These are phyloP conservation scores for Gamarada debralockiae DNA, from an alignment of 495 filamentous ascomycete genomes.

Conservation along the genomic window DNA sequence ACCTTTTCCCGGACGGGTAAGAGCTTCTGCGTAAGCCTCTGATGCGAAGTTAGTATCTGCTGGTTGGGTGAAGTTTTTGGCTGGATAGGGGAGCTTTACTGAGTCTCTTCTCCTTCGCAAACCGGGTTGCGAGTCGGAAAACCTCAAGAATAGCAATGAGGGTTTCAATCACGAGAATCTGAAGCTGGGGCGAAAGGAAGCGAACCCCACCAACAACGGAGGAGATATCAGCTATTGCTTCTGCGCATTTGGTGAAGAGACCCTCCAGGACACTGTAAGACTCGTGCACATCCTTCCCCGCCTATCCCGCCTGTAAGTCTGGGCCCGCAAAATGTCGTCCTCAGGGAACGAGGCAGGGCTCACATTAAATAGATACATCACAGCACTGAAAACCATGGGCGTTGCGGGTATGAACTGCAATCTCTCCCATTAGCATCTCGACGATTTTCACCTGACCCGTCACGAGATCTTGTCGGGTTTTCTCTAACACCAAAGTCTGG, in stretches of 20 bases:
- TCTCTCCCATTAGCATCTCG: too few species aligned
- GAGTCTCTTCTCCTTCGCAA: background rate
- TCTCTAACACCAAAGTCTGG: too few species aligned
- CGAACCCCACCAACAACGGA: background rate
- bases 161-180: background rate
- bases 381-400: too few species aligned
- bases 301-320: too few species aligned
- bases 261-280: background rate
- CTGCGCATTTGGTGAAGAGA: background rate
- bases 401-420: too few species aligned
- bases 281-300: too few species aligned
- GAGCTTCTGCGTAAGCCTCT: background rate
- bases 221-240: constrained; percentile 1
- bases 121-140: background rate
- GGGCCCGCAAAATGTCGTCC: too few species aligned
- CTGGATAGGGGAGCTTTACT: background rate
- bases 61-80: too few species aligned
- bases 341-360: too few species aligned
- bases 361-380: too few species aligned
- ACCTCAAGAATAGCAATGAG: background rate
- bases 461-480: too few species aligned
- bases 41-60: background rate
- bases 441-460: too few species aligned
- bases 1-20: background rate
- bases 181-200: background rate